Conservation (phyloP, 148 eudicot genomes). For the Beta vulgaris region DNA sequence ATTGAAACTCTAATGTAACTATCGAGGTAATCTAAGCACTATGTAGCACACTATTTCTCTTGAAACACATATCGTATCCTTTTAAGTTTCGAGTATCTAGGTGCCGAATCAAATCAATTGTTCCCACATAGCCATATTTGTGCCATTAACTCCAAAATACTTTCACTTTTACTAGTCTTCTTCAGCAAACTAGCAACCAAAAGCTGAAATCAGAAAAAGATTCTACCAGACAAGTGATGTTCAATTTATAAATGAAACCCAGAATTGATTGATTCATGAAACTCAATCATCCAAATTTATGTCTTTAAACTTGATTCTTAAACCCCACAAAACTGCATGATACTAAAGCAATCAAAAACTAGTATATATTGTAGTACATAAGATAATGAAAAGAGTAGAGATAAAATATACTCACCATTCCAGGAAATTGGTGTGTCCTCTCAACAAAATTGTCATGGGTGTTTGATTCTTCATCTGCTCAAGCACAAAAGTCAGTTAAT, state of each 20-base stretch:
- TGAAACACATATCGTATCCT: too few relatives aligned
- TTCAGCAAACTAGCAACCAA: neutral
- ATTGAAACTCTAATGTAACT: neutral
- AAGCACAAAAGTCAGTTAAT: neutral
- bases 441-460: conserved; percentile 50
- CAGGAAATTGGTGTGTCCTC: conserved; percentile 80
- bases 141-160: neutral
- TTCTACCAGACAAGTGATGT: too few relatives aligned
- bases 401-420: conserved; percentile 46
- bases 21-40: neutral
- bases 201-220: neutral
- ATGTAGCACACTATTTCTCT: too few relatives aligned
- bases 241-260: too few relatives aligned
- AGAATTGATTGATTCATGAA: neutral
- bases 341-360: neutral
- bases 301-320: neutral
- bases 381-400: neutral
- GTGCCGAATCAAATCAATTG: neutral
- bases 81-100: neutral
- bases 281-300: neutral
- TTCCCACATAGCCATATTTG: neutral
- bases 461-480: conserved; percentile 51
- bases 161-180: neutral
- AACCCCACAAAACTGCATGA: neutral
- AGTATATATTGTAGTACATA: neutral